Evolutionary conservation across 2,329 filamentous ascomycete genomes (phyloP), one percentile per base, ranked within the genome.

Genomic region (Curvularia lunata): DNA sequence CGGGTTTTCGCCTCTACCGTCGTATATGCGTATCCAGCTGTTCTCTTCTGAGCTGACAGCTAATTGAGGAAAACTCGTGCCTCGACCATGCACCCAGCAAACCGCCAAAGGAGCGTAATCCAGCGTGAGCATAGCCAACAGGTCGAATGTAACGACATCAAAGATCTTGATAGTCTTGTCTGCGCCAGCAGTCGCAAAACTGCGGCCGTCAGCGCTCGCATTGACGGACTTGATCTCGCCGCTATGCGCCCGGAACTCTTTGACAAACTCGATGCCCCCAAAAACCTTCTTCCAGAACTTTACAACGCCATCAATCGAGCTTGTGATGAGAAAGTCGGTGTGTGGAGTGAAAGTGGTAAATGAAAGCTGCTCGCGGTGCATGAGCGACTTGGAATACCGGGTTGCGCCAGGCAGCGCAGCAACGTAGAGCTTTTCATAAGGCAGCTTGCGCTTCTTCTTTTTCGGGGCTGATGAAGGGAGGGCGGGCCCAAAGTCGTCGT

Each of bases 251-350:
- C 88, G 89, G 80, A 97, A 99, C 79, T 99, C 93, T 79, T 99
- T 99, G 52, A 98, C 94, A 72, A 99, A 99, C 79, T 99, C 96
- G 57, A 99, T 91, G 0, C 91, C 91, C 32, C 91, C 88, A 1
- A 87, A 88, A 63, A 91, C 86, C 80, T 99, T 99, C 81, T 99
- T 99, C 95, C 95, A 99, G 77, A 99, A 99, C 78, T 99, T 99
- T 67, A 98, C 94, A 0, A 94, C 90, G n/a, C 96, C 96, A 74
- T 99, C 95, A 42, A 91, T 81, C 0, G 95, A 98, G 60, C 91
- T 91, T 1, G 95, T 99, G 62, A 99, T 95, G 37, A 99, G 83
- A 74, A 99, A 99, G 67, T 98, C 95, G 58, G 94, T 97, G 58
- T 89, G 82, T 0, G 93, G 93, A 1, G 96, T 97, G 75, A 97